These are phyloP conservation scores for Populus ilicifolia DNA, from an alignment of 345 rosid genomes.

Conservation along the genomic window DNA sequence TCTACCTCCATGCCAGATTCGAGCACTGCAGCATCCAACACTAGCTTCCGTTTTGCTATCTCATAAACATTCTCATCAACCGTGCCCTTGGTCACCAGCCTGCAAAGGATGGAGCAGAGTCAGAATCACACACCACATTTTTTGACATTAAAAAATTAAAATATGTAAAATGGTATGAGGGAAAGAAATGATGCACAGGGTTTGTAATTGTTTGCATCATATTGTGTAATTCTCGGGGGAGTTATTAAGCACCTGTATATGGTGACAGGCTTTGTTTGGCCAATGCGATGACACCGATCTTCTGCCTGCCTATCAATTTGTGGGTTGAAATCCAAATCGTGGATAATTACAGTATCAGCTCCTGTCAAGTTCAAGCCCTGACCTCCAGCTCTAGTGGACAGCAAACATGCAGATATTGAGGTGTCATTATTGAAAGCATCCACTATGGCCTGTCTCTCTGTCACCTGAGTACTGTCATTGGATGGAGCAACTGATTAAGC, in stretches of 20 bases:
- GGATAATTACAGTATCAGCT: slow-evolving; percentile 84
- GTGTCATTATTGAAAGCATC: slow-evolving; percentile 76
- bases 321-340: slow-evolving; percentile 96
- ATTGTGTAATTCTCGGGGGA: no score
- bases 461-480: slow-evolving; percentile 70
- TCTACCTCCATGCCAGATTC: slow-evolving; percentile 67
- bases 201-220: background rate
- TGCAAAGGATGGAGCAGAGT: slow-evolving; percentile 24
- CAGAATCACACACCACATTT: background rate
- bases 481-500: background rate
- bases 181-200: background rate
- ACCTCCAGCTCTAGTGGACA: slow-evolving; percentile 93
- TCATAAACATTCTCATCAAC: slow-evolving; percentile 91
- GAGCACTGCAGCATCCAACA: slow-evolving; percentile 85
- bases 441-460: slow-evolving; percentile 82
- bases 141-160: background rate
- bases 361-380: slow-evolving; percentile 95
- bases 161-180: background rate
- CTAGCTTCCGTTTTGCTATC: slow-evolving; percentile 81
- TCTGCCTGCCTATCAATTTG: slow-evolving; percentile 96
- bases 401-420: slow-evolving; percentile 77
- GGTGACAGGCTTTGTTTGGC: slow-evolving; percentile 89
- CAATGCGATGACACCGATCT: slow-evolving; percentile 93
- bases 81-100: slow-evolving; percentile 86
- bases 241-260: slow-evolving; percentile 61